These are phyloP conservation scores for Brettanomyces naardenensis DNA, from an alignment of 805 yeast genomes.

Conservation along the genomic window DNA sequence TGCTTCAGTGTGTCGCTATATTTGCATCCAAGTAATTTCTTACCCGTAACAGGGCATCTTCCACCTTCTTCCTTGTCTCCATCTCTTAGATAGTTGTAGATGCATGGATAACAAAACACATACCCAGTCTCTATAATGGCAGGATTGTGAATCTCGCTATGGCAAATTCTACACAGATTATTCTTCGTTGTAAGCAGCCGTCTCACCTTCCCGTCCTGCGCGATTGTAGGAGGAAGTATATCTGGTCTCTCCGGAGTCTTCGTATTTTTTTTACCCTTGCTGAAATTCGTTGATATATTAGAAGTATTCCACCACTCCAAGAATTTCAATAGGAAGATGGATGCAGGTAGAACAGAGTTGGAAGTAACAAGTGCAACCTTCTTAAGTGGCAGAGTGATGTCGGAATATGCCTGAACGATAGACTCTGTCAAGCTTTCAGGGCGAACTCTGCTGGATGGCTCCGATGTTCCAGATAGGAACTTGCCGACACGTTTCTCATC, in stretches of 20 bases:
- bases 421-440: constrained; percentile 36
- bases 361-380: constrained; percentile 20
- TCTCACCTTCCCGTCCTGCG: constrained; percentile 8
- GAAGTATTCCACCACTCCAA: constrained; percentile 91
- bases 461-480: constrained; percentile 5
- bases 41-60: constrained; percentile 79
- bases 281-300: constrained; percentile 50
- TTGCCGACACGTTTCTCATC: constrained; percentile 21
- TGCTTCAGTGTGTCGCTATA: constrained; percentile 47
- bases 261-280: constrained; percentile 32
- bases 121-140: constrained; percentile 88
- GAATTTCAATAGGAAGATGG: constrained; percentile 74
- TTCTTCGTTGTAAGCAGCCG: constrained; percentile 21
- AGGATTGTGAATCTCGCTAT: constrained; percentile 59
- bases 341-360: constrained; percentile 60
- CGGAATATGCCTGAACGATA: constrained; percentile 13
- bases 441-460: constrained; percentile 1
- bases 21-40: constrained; percentile 60
- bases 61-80: constrained; percentile 46
- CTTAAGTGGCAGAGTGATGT: constrained; percentile 15
- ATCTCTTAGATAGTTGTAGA: constrained; percentile 52
- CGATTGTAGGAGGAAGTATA: constrained; percentile 9
- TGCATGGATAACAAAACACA: constrained; percentile 85
- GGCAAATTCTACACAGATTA: constrained; percentile 62
- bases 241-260: constrained; percentile 16